These are phyloP conservation scores for Cylindricascospora bacillispora DNA, from an alignment of 1,139 yeast species.

Conservation along the genomic window DNA sequence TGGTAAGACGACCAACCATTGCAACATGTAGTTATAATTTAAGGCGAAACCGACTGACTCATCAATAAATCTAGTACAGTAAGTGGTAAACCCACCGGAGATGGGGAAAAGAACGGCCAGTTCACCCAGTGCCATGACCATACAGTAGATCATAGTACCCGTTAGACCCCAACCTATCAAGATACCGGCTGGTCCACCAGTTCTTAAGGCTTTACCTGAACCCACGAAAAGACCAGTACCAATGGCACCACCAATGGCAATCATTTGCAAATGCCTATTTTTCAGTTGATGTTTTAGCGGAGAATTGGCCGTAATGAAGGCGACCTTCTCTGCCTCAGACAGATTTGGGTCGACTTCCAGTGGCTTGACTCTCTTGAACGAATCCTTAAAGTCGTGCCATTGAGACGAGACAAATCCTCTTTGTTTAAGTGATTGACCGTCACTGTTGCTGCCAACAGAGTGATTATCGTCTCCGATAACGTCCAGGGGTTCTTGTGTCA, in stretches of 20 bases:
- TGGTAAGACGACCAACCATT: slow-evolving; percentile 61
- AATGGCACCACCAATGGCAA: slow-evolving; percentile 53
- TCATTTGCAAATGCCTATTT: slow-evolving; percentile 56
- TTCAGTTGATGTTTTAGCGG: slow-evolving; percentile 57
- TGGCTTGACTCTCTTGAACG: slow-evolving; percentile 43
- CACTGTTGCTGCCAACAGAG: background rate
- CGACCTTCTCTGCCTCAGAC: slow-evolving; percentile 56
- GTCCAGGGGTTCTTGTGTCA: slow-evolving; percentile 6
- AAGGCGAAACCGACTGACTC: slow-evolving; percentile 67
- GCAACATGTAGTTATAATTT: slow-evolving; percentile 61
- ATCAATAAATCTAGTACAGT: slow-evolving; percentile 53
- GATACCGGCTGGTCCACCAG: slow-evolving; percentile 57
- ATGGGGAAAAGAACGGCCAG: slow-evolving; percentile 56
- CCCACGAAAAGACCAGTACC: slow-evolving; percentile 58
- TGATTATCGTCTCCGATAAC: slow-evolving; percentile 1
- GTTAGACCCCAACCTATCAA: slow-evolving; percentile 43
- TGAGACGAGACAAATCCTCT: background rate
- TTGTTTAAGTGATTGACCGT: background rate
- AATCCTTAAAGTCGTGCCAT: slow-evolving; percentile 31
- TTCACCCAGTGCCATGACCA: slow-evolving; percentile 61
- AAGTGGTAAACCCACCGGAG: slow-evolving; percentile 60
- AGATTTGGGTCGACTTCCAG: slow-evolving; percentile 55
- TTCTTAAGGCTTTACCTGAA: slow-evolving; percentile 46
- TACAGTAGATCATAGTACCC: slow-evolving; percentile 47
- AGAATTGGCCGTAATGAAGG: slow-evolving; percentile 51